These are phyloP conservation scores for Moesziomyces sp. DNA, from an alignment of 1,284 basidiomycete genomes.

Conservation along the genomic window DNA sequence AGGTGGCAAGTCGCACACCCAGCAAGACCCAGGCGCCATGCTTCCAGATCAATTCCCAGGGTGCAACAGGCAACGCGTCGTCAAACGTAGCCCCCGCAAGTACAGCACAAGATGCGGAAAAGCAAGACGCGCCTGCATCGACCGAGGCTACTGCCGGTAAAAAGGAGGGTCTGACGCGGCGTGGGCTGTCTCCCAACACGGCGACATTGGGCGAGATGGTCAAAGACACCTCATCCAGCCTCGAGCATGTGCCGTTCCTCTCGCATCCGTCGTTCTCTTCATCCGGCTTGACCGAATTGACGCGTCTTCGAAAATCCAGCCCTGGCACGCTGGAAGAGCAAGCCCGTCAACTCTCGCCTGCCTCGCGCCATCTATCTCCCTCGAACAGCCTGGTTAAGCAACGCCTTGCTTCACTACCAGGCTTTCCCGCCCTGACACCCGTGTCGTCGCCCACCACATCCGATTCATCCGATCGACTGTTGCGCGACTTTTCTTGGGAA, in stretches of 20 bases:
- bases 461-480: too few relatives aligned
- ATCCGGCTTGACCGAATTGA: background rate
- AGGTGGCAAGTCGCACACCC: constrained; percentile 33
- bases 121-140: too few relatives aligned
- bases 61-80: background rate
- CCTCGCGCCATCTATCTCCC: background rate
- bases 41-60: constrained; percentile 4
- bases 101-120: too few relatives aligned
- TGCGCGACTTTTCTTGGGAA: too few relatives aligned
- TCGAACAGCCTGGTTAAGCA: background rate
- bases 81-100: background rate
- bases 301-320: background rate
- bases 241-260: background rate
- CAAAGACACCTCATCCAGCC: background rate
- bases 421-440: background rate
- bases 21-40: constrained; percentile 13
- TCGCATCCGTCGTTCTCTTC: too few relatives aligned
- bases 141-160: too few relatives aligned
- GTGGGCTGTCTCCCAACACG: background rate
- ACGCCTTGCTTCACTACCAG: background rate
- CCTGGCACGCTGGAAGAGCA: too few relatives aligned
- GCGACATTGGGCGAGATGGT: background rate
- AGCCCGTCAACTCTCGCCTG: background rate
- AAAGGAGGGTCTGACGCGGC: too few relatives aligned
- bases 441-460: background rate